These are phyloP conservation scores for Diaporthe sp. DNA, from an alignment of 2,329 filamentous ascomycete genomes.

Conservation along the genomic window DNA sequence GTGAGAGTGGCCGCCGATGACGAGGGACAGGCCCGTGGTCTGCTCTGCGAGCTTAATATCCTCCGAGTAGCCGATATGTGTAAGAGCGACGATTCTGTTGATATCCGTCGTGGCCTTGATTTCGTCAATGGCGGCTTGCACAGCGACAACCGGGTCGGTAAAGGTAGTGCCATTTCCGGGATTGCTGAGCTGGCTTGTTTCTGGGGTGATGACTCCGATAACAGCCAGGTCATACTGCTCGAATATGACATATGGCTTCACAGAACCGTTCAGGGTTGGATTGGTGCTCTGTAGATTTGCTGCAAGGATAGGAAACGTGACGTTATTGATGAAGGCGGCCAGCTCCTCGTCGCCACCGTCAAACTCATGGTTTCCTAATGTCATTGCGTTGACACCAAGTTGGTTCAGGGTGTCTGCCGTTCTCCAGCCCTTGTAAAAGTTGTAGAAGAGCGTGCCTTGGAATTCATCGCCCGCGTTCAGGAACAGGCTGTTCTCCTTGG, in stretches of 20 bases:
- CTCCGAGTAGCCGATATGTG: slow-evolving; percentile 74
- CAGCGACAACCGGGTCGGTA: slow-evolving; percentile 64
- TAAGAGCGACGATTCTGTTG: slow-evolving; percentile 72
- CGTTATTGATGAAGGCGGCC: slow-evolving; percentile 69
- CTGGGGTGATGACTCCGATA: slow-evolving; percentile 70
- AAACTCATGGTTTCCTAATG: slow-evolving; percentile 75
- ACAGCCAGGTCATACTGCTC: slow-evolving; percentile 69
- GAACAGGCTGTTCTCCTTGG: slow-evolving; percentile 69
- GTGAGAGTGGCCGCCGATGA: slow-evolving; percentile 72
- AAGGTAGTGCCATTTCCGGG: slow-evolving; percentile 69
- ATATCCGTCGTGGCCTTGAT: slow-evolving; percentile 71
- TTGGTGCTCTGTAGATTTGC: slow-evolving; percentile 73
- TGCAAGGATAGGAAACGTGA: slow-evolving; percentile 73
- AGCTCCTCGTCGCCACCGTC: slow-evolving; percentile 72
- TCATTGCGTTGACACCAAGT: slow-evolving; percentile 75
- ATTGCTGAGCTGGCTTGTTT: slow-evolving; percentile 67
- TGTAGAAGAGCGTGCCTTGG: slow-evolving; percentile 75
- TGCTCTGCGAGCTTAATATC: slow-evolving; percentile 69
- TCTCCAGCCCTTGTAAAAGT: slow-evolving; percentile 74
- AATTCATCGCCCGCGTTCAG: slow-evolving; percentile 77
- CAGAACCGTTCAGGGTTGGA: slow-evolving; percentile 67
- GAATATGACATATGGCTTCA: slow-evolving; percentile 74
- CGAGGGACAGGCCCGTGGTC: slow-evolving; percentile 73
- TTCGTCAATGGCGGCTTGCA: slow-evolving; percentile 70
- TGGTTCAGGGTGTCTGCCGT: slow-evolving; percentile 74